A percentile compares a stretch with the other conserved stretches of the same genome.
These are phyloP conservation scores for Amaranthus cruentus DNA, from an alignment of 148 eudicot genomes.

Conservation along the genomic window DNA sequence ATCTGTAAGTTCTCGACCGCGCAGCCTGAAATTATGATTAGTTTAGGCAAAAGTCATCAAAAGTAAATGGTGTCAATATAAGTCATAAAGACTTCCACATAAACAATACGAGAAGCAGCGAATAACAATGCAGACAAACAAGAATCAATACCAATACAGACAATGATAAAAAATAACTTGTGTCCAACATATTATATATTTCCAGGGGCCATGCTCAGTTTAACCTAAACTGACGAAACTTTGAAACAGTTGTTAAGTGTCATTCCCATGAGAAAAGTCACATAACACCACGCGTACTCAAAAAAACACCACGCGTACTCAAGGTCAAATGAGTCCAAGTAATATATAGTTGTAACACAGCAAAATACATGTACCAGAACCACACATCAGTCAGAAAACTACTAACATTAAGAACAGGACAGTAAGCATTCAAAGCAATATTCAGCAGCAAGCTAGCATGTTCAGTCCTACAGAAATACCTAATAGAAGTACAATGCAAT, in stretches of 20 bases:
- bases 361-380: not conserved
- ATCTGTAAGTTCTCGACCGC: conserved; percentile 47
- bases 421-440: not conserved
- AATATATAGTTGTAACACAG: not conserved
- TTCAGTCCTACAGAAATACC: not conserved
- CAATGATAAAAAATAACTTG: not conserved
- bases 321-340: not conserved
- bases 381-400: not conserved
- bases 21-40: conserved; percentile 40
- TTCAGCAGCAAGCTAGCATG: not conserved
- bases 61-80: not conserved
- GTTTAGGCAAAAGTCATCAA: not conserved
- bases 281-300: not conserved
- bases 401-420: not conserved
- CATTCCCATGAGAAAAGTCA: not conserved
- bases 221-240: not conserved
- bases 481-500: not conserved
- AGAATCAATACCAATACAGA: not conserved
- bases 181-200: not conserved
- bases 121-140: not conserved
- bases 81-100: not conserved
- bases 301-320: not conserved
- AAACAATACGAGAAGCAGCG: not conserved
- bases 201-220: not conserved
- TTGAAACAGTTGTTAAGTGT: not conserved